Evolutionary conservation across 129 eudicot species (phyloP), one percentile per base, ranked within the genome.

Genomic region (Apium graveolens): DNA sequence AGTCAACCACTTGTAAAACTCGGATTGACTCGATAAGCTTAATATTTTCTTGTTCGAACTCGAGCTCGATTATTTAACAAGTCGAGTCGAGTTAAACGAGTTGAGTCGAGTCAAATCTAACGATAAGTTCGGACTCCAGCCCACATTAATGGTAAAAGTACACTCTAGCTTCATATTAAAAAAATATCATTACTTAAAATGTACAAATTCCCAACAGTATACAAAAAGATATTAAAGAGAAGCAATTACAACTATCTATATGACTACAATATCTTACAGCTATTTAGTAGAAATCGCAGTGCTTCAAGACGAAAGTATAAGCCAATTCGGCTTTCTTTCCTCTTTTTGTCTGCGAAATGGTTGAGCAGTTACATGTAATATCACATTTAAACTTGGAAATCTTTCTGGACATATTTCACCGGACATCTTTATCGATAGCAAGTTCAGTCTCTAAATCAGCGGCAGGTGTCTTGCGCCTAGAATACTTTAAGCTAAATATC

Each of bases 401-500:
- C 66, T 57, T 24, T 55, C 65, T 57, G 26, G 14, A 57, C 66
- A 60, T 24, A 21, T n/a, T 4, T 60, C 32, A 60, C 5, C 34
- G 16, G 32, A 60, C 68, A 39, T 88, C 89, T 80, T 83, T 88
- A 26, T 88, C 92, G 73, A 63, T 60, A 53, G 63, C 79, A 35
- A 74, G 76, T 68, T 71, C 87, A 81, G 86, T 83, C 57, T 86
- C 92, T 77, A 70, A 77, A 83, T 86, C 90, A 65, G 86, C 82
- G 53, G 80, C 91, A 51, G 72, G 85, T 45, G 77, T 53, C 80
- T 81, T 86, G 66, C 82, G 80, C 82, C 53, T 86, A 39, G 87
- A 78, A 38, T 95, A 93, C 81, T 86, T 89, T 70, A 85, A 87
- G 76, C 90, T 88, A 78, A 86, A 86, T 76, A 85, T 82, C 38